Percentiles rank a stretch among this genome's conserved stretches.
These are phyloP conservation scores for Cyclotella choctawhatcheeana DNA, from an alignment of 108 stramenopile genomes.

Conservation along the genomic window DNA sequence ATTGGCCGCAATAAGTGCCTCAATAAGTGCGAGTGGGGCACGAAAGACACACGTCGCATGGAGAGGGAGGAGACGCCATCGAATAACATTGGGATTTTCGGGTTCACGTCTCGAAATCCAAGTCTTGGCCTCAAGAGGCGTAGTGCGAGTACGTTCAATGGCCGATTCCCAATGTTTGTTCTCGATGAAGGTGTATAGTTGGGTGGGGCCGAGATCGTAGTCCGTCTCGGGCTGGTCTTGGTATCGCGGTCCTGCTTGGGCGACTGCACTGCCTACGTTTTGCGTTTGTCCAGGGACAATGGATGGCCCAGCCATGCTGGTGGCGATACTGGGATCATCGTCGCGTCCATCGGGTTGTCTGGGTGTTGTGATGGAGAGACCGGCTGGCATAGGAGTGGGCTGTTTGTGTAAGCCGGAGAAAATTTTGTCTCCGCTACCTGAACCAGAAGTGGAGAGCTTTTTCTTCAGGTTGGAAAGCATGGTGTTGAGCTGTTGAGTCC, in stretches of 20 bases:
- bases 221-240: conserved; percentile 73
- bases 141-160: conserved; percentile 61
- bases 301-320: conserved; percentile 7
- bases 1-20: conserved; percentile 73
- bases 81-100: conserved; percentile 52
- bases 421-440: conserved; percentile 15
- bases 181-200: conserved; percentile 83
- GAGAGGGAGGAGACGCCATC: conserved; percentile 83
- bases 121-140: conserved; percentile 74
- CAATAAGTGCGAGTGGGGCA: conserved; percentile 76
- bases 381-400: background rate
- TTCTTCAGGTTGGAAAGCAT: conserved; percentile 34
- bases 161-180: conserved; percentile 86
- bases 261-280: background rate
- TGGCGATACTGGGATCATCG: conserved; percentile 22
- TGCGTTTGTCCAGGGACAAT: background rate
- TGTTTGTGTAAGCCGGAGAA: background rate
- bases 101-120: conserved; percentile 82
- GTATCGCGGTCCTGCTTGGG: conserved; percentile 29
- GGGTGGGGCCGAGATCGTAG: conserved; percentile 81
- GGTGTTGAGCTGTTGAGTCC: background rate
- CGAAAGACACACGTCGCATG: conserved; percentile 85
- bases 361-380: conserved; percentile 3
- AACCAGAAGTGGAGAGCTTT: conserved; percentile 14
- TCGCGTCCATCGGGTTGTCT: conserved; percentile 19